A percentile compares a stretch with the other conserved stretches of the same genome.
phyloP scores from a whole-genome alignment of 2,329 filamentous ascomycete species.

The Akanthomyces dipterigenus region DNA sequence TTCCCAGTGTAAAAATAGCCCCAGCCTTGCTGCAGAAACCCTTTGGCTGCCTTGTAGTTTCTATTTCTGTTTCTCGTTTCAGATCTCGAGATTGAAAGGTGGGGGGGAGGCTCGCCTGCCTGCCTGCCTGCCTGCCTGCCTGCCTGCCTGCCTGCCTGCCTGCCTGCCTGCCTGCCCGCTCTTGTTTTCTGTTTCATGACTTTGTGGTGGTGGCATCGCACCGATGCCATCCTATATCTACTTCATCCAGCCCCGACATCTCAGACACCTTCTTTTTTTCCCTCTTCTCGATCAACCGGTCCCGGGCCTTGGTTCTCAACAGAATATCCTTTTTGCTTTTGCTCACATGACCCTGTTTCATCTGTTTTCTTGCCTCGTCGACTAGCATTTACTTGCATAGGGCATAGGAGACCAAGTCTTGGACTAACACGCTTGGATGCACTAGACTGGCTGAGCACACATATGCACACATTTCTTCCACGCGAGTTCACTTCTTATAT shows the following conservation, averaged over 20 bases:
- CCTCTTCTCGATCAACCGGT: slow-evolving; percentile 1
- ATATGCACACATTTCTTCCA: background rate
- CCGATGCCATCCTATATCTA: background rate
- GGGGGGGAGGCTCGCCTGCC: background rate
- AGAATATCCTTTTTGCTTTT: background rate
- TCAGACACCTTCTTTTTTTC: background rate
- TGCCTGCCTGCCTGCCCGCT: background rate
- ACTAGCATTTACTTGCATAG: slow-evolving; percentile 13
- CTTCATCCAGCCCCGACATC: background rate
- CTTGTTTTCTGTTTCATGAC: background rate
- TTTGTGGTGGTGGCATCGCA: background rate
- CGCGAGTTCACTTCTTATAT: background rate
- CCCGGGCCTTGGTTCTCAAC: background rate
- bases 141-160: no score
- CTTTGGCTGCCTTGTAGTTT: background rate
- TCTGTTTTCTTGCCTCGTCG: background rate
- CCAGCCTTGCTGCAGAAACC: background rate
- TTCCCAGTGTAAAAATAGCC: no score
- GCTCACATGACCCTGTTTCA: no score
- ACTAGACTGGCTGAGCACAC: background rate
- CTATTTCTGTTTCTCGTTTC: slow-evolving; percentile 7
- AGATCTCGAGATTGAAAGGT: slow-evolving; percentile 3
- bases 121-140: no score
- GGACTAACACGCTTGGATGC: background rate
- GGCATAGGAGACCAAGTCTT: background rate